Conservation (phyloP, 2,329 filamentous ascomycete genomes). For the Cladosporium colombiae region DNA sequence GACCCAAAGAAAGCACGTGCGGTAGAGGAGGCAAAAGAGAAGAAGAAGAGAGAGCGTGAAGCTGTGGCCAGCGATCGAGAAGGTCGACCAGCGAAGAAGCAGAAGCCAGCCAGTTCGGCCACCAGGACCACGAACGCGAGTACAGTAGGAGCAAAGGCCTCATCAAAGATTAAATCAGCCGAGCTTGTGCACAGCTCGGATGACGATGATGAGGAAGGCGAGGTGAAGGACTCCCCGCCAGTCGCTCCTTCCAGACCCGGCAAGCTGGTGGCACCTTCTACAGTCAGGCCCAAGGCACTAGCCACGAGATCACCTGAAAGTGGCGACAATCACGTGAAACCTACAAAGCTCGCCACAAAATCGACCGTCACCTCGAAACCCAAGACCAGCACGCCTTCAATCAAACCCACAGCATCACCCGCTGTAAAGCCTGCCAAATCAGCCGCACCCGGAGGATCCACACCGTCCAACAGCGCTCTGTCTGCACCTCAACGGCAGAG, state of each 20-base stretch:
- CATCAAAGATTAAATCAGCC: constrained; percentile 52
- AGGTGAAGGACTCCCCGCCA: constrained; percentile 27
- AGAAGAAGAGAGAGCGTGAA: constrained; percentile 48
- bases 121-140: constrained; percentile 26
- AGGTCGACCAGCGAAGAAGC: constrained; percentile 19
- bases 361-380: constrained; percentile 23
- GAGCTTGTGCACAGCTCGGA: constrained; percentile 56
- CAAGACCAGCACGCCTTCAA: constrained; percentile 17
- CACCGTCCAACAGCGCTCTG: constrained; percentile 10
- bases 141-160: constrained; percentile 37
- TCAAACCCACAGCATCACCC: constrained; percentile 27
- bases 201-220: constrained; percentile 44
- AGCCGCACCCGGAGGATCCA: constrained; percentile 8
- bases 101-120: constrained; percentile 20
- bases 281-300: constrained; percentile 24
- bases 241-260: constrained; percentile 21
- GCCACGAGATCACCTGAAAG: constrained; percentile 26
- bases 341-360: constrained; percentile 27
- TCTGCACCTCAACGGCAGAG: constrained; percentile 33
- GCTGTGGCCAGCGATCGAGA: constrained; percentile 34
- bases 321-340: constrained; percentile 27
- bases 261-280: constrained; percentile 27
- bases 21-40: constrained; percentile 45
- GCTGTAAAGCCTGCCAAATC: constrained; percentile 25
- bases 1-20: constrained; percentile 47